Base-by-base conservation (phyloP, 305 asterid species). In the Fraxinus angustifolia region DNA sequence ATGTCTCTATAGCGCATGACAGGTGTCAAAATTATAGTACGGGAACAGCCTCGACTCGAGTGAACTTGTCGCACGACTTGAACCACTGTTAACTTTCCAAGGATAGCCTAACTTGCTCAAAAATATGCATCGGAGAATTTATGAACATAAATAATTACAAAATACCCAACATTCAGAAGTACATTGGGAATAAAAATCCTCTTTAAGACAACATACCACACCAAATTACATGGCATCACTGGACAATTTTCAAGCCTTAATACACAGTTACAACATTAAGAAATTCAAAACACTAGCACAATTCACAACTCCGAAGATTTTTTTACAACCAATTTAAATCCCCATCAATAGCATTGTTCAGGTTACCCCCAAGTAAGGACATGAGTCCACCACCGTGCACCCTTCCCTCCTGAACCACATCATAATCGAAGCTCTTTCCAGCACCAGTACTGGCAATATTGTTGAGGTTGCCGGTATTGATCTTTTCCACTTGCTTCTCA, bases 331-430 rank as follows among this genome's bases (percentile, higher is more conserved):
- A 31, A 8, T 23, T 83, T 81, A 81, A 23, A 56, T 68, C 60
- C 70, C 72, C 80, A 40, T 80, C 80, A 58, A 78, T 33, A 6
- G 85, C 83, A 31, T 86, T 87, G 84, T 85, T 87, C 87, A 86
- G 73, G 81, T 75, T 78, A 7, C 88, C 89, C 8, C 88, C 92
- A 76, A 89, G 81, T 34, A 86, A 78, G 6, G 90, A 86, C 88
- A 89, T 78, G 3, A 89, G 87, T 10, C 89, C 89, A 45, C 85
- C 80, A 12, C 85, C 85, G 26, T 79, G 85, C 34, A 73, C 85
- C 81, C 83, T 73, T 21, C 83, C 83, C 71, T 79, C 80, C 1
- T 60, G 23, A 42, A 79, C 72, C 53, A 23, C 48, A 40, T 40
- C 34, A 23, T 17, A 71, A 31, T 81, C 74, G 16, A 79, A 58